Conservation (phyloP, 768 basidiomycete genomes). For the Amanita fuliginea region DNA sequence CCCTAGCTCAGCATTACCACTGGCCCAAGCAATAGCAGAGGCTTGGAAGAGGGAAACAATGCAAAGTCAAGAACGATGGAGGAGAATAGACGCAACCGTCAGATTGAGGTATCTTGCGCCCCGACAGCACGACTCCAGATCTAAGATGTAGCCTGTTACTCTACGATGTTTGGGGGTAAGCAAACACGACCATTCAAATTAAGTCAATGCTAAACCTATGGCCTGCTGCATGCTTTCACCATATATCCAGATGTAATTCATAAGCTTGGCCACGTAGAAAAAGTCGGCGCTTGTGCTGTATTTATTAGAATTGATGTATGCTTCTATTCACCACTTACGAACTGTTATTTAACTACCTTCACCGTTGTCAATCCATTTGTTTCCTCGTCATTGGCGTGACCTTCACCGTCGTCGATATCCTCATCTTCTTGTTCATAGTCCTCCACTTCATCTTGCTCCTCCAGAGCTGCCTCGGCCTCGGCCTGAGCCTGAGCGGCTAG, state of each 20-base stretch:
- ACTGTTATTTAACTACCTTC: background rate
- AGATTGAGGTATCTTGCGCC: slow-evolving; percentile 37
- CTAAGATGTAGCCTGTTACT: slow-evolving; percentile 38
- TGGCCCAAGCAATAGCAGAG: slow-evolving; percentile 55
- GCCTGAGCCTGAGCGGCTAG: slow-evolving; percentile 69
- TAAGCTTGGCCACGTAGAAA: background rate
- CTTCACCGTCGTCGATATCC: slow-evolving; percentile 31
- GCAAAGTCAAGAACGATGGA: slow-evolving; percentile 52
- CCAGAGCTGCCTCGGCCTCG: slow-evolving; percentile 66
- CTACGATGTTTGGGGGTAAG: slow-evolving; percentile 3
- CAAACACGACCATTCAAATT: background rate
- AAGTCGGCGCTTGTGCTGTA: slow-evolving; percentile 1
- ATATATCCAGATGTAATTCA: background rate
- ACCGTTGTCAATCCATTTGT: background rate
- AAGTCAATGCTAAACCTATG: background rate
- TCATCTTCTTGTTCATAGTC: slow-evolving; percentile 33
- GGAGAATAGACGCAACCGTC: slow-evolving; percentile 34
- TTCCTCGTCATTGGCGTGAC: slow-evolving; percentile 17
- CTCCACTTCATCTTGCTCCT: slow-evolving; percentile 50
- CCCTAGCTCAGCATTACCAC: slow-evolving; percentile 27
- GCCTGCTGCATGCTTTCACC: background rate
- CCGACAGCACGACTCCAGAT: slow-evolving; percentile 25
- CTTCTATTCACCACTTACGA: background rate
- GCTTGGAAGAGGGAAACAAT: slow-evolving; percentile 56
- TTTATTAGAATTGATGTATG: slow-evolving; percentile 6